Base-by-base conservation (phyloP, 495 filamentous ascomycete genomes). In the Lepidopterella palustris region DNA sequence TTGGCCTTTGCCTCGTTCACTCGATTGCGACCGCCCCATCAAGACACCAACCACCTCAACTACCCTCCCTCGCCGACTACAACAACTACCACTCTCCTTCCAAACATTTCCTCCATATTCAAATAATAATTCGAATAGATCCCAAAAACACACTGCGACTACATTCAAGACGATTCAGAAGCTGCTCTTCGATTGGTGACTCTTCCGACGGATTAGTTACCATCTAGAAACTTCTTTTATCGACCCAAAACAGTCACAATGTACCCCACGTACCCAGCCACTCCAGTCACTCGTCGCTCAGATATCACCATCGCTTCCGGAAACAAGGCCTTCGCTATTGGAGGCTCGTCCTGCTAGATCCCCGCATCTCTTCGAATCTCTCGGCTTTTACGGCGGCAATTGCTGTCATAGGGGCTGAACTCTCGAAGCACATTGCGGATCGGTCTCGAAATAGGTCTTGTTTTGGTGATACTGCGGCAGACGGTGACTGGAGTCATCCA, bases 271-370 rank as follows among this genome's bases (percentile, higher is more conserved):
- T 40, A 25, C 40, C 48, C 50, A 13, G 32, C 45, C 53, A 62
- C 66, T 69, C 66, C 66, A 66, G 66, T 66, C 63, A 66, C 61
- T 57, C 60, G 63, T 66, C 59, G 63, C 64, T 57, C 66, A 69
- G 63, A 66, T 51, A 53, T 66, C 63, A 59, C 63, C 57, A 52
- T 45, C 25, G 49, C 56, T 53, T 31, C 62, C 42, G 62, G 40
- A 60, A 60, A 63, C 62, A 68, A 62, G 59, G 42, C 60, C 62
- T 59, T 63, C 60, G 52, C 29, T 54, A 62, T 27, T 45, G 62
- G 52, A 64, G 58, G 50, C 39, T 54, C 59, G 40, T 28, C 57
- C 64, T 63, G 42, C 62, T 68, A 68, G 63, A 53, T 50, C 55
- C 51, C 49, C 56, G 56, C 57, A 60, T 20, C 25, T 24, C 60